These are phyloP conservation scores for Termitomyces sp. DNA, from an alignment of 768 basidiomycete species.

Conservation along the genomic window DNA sequence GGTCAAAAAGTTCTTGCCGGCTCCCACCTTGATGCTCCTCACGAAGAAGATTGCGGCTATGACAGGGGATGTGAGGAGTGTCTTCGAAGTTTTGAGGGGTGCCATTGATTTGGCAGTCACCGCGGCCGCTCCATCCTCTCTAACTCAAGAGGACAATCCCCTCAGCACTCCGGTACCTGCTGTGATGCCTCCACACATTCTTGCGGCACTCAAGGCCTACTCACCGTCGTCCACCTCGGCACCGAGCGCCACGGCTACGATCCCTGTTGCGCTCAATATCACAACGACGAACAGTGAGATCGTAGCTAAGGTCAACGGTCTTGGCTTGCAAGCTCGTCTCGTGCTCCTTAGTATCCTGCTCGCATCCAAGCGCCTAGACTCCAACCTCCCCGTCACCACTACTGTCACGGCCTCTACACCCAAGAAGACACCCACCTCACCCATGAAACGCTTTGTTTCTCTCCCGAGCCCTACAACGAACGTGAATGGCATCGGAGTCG, in stretches of 20 bases:
- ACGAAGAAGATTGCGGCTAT: slow-evolving; percentile 77
- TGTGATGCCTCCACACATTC: slow-evolving; percentile 64
- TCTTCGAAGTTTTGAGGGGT: slow-evolving; percentile 76
- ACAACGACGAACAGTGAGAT: slow-evolving; percentile 49
- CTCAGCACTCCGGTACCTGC: slow-evolving; percentile 31
- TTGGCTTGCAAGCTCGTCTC: slow-evolving; percentile 72
- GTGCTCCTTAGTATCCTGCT: slow-evolving; percentile 61
- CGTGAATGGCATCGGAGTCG: slow-evolving; percentile 35
- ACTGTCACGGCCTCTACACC: slow-evolving; percentile 28
- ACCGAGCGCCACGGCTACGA: slow-evolving; percentile 16
- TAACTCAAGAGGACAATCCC: slow-evolving; percentile 25
- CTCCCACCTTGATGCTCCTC: slow-evolving; percentile 60
- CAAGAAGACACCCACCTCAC: slow-evolving; percentile 31
- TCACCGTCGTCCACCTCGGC: slow-evolving; percentile 36
- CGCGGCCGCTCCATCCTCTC: slow-evolving; percentile 13
- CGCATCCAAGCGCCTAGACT: slow-evolving; percentile 56
- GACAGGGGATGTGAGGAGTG: slow-evolving; percentile 77
- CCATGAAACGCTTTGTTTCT: slow-evolving; percentile 49
- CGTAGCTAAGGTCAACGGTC: slow-evolving; percentile 56
- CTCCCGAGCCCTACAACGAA: slow-evolving; percentile 20
- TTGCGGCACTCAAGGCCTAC: slow-evolving; percentile 72
- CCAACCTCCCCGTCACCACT: slow-evolving; percentile 46
- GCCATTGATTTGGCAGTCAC: slow-evolving; percentile 69
- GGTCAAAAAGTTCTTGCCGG: slow-evolving; percentile 53
- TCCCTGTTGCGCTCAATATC: slow-evolving; percentile 17